Evolutionary conservation across 2,329 filamentous ascomycete species (phyloP).

Genomic region (Neurospora sp.): DNA sequence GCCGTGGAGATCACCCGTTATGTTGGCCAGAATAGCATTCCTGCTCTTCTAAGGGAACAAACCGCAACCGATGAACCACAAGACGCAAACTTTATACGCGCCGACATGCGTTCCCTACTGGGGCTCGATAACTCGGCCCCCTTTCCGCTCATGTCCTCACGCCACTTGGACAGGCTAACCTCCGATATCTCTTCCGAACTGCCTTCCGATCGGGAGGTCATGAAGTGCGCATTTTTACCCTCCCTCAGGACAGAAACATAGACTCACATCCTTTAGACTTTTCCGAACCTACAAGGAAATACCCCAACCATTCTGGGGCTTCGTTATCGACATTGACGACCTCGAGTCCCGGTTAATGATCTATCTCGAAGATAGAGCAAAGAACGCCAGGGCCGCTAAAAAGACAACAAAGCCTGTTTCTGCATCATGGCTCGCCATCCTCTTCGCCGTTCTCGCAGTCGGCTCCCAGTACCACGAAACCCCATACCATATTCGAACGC

Average conservation of each 20-base stretch:
- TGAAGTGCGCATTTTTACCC: slow-evolving; percentile 43
- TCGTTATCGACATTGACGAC: slow-evolving; percentile 56
- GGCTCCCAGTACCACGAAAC: slow-evolving; percentile 58
- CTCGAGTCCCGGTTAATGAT: slow-evolving; percentile 55
- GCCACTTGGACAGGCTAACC: slow-evolving; percentile 49
- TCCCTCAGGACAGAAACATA: not conserved
- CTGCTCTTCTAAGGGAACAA: slow-evolving; percentile 53
- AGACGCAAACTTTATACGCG: slow-evolving; percentile 44
- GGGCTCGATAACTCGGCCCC: slow-evolving; percentile 56
- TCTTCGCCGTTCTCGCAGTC: slow-evolving; percentile 55
- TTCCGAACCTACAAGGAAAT: slow-evolving; percentile 59
- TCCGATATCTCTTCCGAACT: slow-evolving; percentile 51
- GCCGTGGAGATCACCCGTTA: slow-evolving; percentile 46
- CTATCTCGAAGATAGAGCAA: slow-evolving; percentile 53
- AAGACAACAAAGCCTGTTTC: slow-evolving; percentile 43
- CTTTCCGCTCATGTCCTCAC: slow-evolving; percentile 56
- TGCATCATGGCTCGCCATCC: slow-evolving; percentile 55
- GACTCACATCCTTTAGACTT: slow-evolving; percentile 29
- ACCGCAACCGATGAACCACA: slow-evolving; percentile 41
- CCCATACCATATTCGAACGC: slow-evolving; percentile 49
- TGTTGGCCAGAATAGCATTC: slow-evolving; percentile 58
- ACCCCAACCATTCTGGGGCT: slow-evolving; percentile 58
- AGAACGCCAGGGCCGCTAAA: slow-evolving; percentile 37
- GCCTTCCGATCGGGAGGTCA: slow-evolving; percentile 54
- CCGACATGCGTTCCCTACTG: slow-evolving; percentile 56